Evolutionary conservation across 2,329 filamentous ascomycete species (phyloP).

Genomic region (Bipolaris sorokiniana): DNA sequence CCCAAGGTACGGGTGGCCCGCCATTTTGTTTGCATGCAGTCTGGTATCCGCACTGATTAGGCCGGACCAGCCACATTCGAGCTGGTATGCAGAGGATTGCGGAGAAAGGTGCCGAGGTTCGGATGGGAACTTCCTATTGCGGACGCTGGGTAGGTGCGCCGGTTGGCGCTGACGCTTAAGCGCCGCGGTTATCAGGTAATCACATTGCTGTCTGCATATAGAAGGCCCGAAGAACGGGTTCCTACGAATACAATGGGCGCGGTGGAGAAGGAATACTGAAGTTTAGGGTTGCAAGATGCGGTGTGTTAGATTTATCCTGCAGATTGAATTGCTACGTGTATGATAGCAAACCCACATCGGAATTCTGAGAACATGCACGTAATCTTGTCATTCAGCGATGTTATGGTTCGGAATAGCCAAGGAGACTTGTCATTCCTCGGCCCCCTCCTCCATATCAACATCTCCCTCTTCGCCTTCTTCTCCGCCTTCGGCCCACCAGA

Average conservation of each 20-base stretch:
- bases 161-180: no score
- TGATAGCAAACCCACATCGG: no score
- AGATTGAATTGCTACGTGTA: no score
- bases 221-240: no score
- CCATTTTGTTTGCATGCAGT: background rate
- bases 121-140: conserved; percentile 20
- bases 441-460: conserved; percentile 38
- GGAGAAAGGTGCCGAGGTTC: conserved; percentile 34
- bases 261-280: no score
- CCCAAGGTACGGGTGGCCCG: background rate
- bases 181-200: no score
- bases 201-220: no score
- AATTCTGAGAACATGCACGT: no score
- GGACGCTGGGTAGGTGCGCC: conserved; percentile 12
- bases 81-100: conserved; percentile 10
- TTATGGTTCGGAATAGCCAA: background rate
- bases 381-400: background rate
- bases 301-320: no score
- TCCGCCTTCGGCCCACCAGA: conserved; percentile 54
- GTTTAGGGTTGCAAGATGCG: no score
- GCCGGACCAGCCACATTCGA: conserved; percentile 9
- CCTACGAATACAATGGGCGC: no score
- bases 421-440: conserved; percentile 21
- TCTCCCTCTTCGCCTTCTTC: conserved; percentile 38
- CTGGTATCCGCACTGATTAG: conserved; percentile 25